Evolutionary conservation across 495 filamentous ascomycete genomes (phyloP).

Genomic region (Cercophora samala): DNA sequence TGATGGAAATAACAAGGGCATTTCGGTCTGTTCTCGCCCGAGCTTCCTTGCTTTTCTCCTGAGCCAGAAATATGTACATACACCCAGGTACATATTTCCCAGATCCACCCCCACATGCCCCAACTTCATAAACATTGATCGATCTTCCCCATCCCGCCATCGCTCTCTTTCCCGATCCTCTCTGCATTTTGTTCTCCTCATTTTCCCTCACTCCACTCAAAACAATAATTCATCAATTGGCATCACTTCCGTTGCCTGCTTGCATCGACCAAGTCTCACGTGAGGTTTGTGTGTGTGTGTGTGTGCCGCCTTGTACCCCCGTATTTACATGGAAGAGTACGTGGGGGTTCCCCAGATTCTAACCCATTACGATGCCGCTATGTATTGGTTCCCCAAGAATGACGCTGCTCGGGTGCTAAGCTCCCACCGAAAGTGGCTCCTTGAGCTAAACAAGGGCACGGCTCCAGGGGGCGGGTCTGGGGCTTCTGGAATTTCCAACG

Average conservation of each 20-base stretch:
- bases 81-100: too few species aligned
- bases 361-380: background rate
- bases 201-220: background rate
- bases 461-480: background rate
- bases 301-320: background rate
- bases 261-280: constrained; percentile 2
- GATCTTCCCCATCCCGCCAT: too few species aligned
- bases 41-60: background rate
- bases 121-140: background rate
- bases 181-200: background rate
- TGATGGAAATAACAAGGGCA: background rate
- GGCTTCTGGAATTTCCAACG: background rate
- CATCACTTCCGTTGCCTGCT: background rate
- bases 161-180: background rate
- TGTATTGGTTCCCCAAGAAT: background rate
- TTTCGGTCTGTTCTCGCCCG: background rate
- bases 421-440: background rate
- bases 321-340: too few species aligned
- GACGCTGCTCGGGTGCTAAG: background rate
- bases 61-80: background rate
- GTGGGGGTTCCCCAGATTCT: constrained; percentile 4
- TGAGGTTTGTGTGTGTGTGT: background rate
- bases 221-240: background rate
- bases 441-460: background rate
- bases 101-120: background rate